These are phyloP conservation scores for Tubosaeta brunneosetosa DNA, from an alignment of 768 basidiomycete species.

Conservation along the genomic window DNA sequence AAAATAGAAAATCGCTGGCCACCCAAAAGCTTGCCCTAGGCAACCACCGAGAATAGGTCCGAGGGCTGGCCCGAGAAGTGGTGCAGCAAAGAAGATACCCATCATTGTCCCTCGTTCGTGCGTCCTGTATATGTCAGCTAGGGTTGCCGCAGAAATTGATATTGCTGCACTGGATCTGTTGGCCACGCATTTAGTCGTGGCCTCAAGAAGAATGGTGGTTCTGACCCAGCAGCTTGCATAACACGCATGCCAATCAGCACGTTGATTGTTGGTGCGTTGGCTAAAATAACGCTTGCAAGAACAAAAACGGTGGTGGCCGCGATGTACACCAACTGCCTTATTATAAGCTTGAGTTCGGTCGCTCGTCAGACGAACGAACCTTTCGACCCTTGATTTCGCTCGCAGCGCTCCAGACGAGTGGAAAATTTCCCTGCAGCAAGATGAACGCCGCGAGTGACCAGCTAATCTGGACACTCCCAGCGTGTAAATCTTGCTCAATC, in stretches of 20 bases:
- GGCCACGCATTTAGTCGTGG: conserved; percentile 3
- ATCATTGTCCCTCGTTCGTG: conserved; percentile 72
- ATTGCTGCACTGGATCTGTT: conserved; percentile 61
- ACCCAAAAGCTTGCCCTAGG: conserved; percentile 61
- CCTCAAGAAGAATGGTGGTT: conserved; percentile 2
- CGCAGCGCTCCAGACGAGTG: conserved; percentile 62
- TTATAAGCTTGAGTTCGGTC: background rate
- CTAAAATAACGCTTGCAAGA: conserved; percentile 53
- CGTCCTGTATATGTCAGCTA: conserved; percentile 76
- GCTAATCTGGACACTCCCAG: conserved; percentile 59
- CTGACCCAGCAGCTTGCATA: conserved; percentile 63
- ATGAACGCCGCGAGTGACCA: conserved; percentile 70
- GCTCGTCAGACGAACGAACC: conserved; percentile 31
- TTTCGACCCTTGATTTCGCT: conserved; percentile 77
- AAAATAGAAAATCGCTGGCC: conserved; percentile 86
- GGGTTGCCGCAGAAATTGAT: conserved; percentile 68
- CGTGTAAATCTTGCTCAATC: conserved; percentile 56
- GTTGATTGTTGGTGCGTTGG: conserved; percentile 48
- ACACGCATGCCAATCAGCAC: conserved; percentile 63
- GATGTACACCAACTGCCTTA: conserved; percentile 48
- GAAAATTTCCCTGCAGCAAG: conserved; percentile 62
- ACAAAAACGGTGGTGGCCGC: conserved; percentile 48
- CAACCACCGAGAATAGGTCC: conserved; percentile 71
- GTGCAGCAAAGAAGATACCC: conserved; percentile 78
- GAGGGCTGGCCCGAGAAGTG: conserved; percentile 68